Percentiles rank a stretch among this genome's conserved stretches.
Conservation (phyloP, 2,329 filamentous ascomycete genomes). For the Madurella mycetomatis region DNA sequence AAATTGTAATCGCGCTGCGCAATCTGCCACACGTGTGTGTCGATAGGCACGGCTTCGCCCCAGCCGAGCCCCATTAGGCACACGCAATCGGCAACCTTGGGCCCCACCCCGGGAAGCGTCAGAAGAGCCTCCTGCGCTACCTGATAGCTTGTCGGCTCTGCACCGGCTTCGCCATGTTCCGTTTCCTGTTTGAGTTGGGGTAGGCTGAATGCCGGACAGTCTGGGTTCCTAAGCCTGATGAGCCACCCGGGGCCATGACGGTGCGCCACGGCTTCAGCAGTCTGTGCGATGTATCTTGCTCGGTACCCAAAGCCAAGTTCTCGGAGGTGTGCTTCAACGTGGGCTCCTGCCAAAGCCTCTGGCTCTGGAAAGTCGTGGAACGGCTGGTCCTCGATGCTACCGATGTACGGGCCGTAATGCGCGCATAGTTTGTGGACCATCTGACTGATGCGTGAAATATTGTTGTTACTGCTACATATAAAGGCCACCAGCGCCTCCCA, state of each 20-base stretch:
- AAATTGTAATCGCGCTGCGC: conserved; percentile 95
- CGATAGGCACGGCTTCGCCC: conserved; percentile 91
- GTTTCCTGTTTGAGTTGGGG: conserved; percentile 29
- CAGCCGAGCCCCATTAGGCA: conserved; percentile 95
- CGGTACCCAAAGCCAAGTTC: conserved; percentile 90
- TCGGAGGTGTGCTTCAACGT: conserved; percentile 77
- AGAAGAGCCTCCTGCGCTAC: conserved; percentile 77
- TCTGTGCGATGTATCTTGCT: conserved; percentile 86
- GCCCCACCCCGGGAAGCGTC: conserved; percentile 79
- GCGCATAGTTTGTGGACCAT: conserved; percentile 92
- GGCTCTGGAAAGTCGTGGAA: conserved; percentile 88
- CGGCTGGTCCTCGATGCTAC: conserved; percentile 60
- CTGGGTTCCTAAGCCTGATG: conserved; percentile 70
- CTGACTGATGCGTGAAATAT: conserved; percentile 88
- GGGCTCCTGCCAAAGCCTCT: conserved; percentile 62
- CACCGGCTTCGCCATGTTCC: conserved; percentile 39
- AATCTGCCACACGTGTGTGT: conserved; percentile 99
- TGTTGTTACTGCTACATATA: conserved; percentile 99
- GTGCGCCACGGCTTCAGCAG: conserved; percentile 67
- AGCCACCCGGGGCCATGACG: conserved; percentile 72
- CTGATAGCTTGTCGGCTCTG: conserved; percentile 60
- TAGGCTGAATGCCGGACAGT: conserved; percentile 56
- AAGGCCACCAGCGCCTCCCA: conserved; percentile 94
- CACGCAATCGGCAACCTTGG: conserved; percentile 96
- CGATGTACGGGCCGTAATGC: conserved; percentile 77